phyloP scores from a whole-genome alignment of 1,284 basidiomycete species.

The Ustilago shanxiensis region DNA sequence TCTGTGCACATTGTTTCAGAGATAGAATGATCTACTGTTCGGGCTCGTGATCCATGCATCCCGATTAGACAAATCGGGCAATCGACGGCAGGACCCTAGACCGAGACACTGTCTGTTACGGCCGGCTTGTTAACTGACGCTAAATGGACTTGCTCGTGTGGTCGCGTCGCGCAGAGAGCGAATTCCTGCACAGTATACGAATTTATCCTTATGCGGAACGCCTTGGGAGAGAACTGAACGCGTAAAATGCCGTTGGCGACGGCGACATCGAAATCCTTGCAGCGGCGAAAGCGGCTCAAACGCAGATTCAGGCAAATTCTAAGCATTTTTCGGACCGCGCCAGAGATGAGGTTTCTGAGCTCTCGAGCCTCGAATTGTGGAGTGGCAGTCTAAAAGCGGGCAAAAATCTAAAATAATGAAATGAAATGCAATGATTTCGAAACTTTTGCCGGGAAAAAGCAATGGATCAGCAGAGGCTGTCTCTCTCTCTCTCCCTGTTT shows the following conservation, averaged over 20 bases:
- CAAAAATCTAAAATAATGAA: conserved; percentile 14
- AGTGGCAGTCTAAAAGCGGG: neutral
- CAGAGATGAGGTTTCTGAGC: conserved; percentile 6
- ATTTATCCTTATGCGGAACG: conserved; percentile 8
- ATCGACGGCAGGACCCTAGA: no score
- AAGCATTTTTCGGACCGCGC: conserved; percentile 21
- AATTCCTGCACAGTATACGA: no score
- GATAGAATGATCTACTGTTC: no score
- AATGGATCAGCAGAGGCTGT: neutral
- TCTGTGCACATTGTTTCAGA: no score
- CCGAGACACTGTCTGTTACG: no score
- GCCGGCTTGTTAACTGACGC: conserved; percentile 4
- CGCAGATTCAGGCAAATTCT: conserved; percentile 35
- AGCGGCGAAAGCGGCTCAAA: neutral
- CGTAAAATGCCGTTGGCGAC: conserved; percentile 8
- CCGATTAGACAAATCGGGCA: neutral
- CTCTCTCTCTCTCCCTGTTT: conserved; percentile 8
- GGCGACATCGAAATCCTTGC: neutral
- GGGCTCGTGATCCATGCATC: neutral
- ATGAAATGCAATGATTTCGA: conserved; percentile 15
- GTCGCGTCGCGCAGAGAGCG: conserved; percentile 10
- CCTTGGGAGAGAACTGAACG: conserved; percentile 1
- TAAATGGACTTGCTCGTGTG: conserved; percentile 16
- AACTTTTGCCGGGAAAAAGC: conserved; percentile 12
- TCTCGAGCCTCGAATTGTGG: conserved; percentile 6